These are phyloP conservation scores for Colletotrichum plurivorum DNA, from an alignment of 2,329 filamentous ascomycete species.

Conservation along the genomic window DNA sequence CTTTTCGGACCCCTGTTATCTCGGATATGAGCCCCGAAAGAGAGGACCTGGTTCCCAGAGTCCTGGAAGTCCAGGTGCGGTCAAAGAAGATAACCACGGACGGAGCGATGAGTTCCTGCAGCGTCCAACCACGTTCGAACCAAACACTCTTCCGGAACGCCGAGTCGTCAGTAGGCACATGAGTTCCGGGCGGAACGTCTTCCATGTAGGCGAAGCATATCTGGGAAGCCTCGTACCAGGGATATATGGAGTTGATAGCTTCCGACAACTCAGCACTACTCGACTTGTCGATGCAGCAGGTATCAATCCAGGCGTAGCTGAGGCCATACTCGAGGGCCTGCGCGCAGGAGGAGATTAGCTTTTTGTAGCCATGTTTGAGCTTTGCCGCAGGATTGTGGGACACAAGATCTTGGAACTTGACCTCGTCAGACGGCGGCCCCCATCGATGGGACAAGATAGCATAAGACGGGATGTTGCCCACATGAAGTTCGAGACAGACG, in stretches of 20 bases:
- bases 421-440: neutral
- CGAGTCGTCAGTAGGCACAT: neutral
- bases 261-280: conserved; percentile 33
- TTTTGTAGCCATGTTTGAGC: neutral
- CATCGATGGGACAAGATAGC: neutral
- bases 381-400: neutral
- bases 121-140: conserved; percentile 44
- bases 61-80: conserved; percentile 26
- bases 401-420: neutral
- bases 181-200: neutral
- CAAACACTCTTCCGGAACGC: conserved; percentile 38
- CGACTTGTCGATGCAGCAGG: conserved; percentile 41
- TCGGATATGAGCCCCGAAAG: conserved; percentile 41
- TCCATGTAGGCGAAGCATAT: conserved; percentile 32
- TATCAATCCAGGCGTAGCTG: conserved; percentile 36
- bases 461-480: neutral
- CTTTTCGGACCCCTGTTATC: conserved; percentile 46
- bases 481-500: neutral
- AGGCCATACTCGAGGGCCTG: neutral
- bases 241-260: conserved; percentile 39
- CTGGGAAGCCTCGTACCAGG: conserved; percentile 35
- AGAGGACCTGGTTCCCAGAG: conserved; percentile 23
- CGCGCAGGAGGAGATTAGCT: neutral
- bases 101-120: conserved; percentile 46
- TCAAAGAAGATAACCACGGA: conserved; percentile 41